Base-by-base conservation (phyloP, 2,329 filamentous ascomycete genomes). In the Phaeosphaeriaceae sp. region DNA sequence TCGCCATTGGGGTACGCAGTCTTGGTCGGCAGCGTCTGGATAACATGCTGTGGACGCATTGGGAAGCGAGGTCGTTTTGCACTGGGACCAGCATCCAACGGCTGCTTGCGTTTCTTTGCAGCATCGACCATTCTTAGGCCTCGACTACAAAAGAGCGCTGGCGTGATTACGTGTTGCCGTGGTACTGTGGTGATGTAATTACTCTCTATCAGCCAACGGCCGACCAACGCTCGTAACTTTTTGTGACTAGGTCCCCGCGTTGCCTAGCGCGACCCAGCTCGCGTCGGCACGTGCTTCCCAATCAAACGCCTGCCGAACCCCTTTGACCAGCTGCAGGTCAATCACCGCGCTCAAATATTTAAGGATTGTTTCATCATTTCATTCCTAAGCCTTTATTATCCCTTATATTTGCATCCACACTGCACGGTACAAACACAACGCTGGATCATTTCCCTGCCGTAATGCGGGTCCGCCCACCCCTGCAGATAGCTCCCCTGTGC, bases 1-100 rank as follows among this genome's bases (percentile, higher is more conserved):
- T 95, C 87, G 68, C 93, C 94, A 74, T 83, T 81, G 47, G 77
- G 78, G 60, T 84, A 84, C 40, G 88, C 85, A 42, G 76, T 78
- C 33, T 50, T 59, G 40, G 68, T 69, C 16, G 66, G 52, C 15
- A 56, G 63, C 3, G 70, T 49, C 28, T 58, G 42, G 55, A 74
- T 73, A 40, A 54, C 58, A 46, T 65, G 63, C 46, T 62, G 55
- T 4, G 63, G 62, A 42, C 51, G 53, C 47, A 56, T 32, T 6
- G 62, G 58, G 26, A 71, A 70, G 29, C 68, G 64, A 7, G 64
- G 50, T 21, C 68, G 66, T 52, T 64, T 61, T 50, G 56, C 42
- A 12, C 40, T 44, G 26, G 53, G 49, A 20, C 48, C 54, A 26
- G 42, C 26, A 45, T 54, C 48, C 40, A 56, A 46, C 20, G 53